Evolutionary conservation across 2,329 filamentous ascomycete species (phyloP).

Genomic region (Cladophialophora carrionii): DNA sequence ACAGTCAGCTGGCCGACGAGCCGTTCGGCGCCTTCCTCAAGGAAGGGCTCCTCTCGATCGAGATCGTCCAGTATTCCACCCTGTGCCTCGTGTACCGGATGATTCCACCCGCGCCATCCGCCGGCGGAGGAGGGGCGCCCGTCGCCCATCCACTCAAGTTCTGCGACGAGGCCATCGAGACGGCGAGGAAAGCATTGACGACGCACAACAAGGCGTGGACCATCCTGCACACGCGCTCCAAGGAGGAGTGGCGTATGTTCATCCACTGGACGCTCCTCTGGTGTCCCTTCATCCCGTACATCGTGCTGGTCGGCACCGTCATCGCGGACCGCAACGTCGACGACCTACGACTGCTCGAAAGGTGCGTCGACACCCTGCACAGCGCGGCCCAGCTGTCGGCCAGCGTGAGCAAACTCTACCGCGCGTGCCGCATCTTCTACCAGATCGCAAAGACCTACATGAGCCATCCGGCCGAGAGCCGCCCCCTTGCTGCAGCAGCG

Average conservation of each 20-base stretch:
- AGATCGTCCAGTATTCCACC: constrained; percentile 54
- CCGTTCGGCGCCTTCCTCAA: neutral
- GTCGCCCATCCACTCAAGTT: constrained; percentile 47
- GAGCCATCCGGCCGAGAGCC: neutral
- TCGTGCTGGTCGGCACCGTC: constrained; percentile 55
- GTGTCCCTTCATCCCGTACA: constrained; percentile 63
- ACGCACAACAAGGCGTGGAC: constrained; percentile 23
- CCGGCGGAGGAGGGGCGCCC: too few species aligned
- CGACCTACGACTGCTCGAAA: constrained; percentile 33
- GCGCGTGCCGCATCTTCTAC: constrained; percentile 28
- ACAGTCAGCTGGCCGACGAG: neutral
- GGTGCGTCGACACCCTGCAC: constrained; percentile 38
- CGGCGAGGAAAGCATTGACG: constrained; percentile 54
- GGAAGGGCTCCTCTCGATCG: constrained; percentile 44
- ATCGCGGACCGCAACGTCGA: constrained; percentile 27
- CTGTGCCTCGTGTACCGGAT: constrained; percentile 59
- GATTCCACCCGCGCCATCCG: constrained; percentile 49
- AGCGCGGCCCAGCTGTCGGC: constrained; percentile 18
- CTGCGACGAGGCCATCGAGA: constrained; percentile 55
- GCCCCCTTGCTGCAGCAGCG: too few species aligned
- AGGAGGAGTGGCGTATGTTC: constrained; percentile 26
- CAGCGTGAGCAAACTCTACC: constrained; percentile 27
- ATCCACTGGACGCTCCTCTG: constrained; percentile 57
- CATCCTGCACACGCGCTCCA: constrained; percentile 32
- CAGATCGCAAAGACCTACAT: constrained; percentile 29